These are phyloP conservation scores for Carnegiea gigantea DNA, from an alignment of 179 eudicot species.

Conservation along the genomic window DNA sequence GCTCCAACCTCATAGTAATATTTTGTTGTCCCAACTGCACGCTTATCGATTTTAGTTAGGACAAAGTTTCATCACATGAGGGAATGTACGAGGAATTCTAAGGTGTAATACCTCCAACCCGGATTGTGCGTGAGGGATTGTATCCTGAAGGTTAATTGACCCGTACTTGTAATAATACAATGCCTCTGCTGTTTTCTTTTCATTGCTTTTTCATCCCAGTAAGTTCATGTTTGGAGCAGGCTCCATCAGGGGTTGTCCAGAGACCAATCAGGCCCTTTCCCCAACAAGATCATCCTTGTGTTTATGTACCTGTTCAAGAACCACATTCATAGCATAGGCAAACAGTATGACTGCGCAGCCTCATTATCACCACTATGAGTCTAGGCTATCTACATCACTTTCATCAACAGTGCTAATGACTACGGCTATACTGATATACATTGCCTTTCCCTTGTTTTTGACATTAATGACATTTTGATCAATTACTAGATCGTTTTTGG, in stretches of 20 bases:
- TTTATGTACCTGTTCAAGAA: conserved; percentile 62
- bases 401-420: background rate
- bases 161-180: conserved; percentile 43
- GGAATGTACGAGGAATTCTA: background rate
- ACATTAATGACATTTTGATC: background rate
- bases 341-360: background rate
- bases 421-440: no score
- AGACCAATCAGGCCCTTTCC: conserved; percentile 55
- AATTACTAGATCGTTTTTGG: background rate
- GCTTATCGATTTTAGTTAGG: background rate
- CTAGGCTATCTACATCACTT: background rate
- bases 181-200: conserved; percentile 28
- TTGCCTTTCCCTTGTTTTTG: background rate
- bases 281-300: conserved; percentile 68
- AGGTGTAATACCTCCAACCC: conserved; percentile 44
- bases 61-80: background rate
- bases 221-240: conserved; percentile 40
- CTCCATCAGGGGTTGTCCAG: conserved; percentile 52
- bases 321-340: conserved; percentile 10
- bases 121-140: conserved; percentile 64
- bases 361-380: background rate
- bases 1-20: conserved; percentile 53
- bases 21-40: conserved; percentile 50
- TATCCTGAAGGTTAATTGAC: conserved; percentile 64
- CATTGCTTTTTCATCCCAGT: conserved; percentile 44